These are phyloP conservation scores for Tolypocladium paradoxum DNA, from an alignment of 2,329 filamentous ascomycete species.

Conservation along the genomic window DNA sequence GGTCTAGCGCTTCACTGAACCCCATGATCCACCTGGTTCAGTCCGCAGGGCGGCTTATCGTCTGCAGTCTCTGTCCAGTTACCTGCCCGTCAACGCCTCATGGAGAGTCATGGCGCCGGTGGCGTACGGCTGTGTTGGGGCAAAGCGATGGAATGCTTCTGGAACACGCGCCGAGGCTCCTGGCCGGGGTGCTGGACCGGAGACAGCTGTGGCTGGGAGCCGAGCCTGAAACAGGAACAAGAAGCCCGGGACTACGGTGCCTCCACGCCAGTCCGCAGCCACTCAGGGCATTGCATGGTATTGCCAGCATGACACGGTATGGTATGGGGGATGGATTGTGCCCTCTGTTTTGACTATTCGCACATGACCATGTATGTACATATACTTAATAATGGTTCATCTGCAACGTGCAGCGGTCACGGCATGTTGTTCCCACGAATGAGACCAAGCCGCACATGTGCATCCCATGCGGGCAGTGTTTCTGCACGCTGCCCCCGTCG, in stretches of 20 bases:
- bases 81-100: background rate
- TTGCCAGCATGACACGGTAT: background rate
- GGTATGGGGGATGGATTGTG: background rate
- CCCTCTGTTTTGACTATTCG: background rate
- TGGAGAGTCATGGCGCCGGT: background rate
- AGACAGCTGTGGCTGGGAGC: background rate
- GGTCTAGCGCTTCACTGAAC: background rate
- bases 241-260: background rate
- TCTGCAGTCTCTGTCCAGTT: background rate
- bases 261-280: too few species aligned
- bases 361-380: background rate
- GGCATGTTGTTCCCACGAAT: background rate
- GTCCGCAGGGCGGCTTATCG: background rate
- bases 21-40: too few species aligned
- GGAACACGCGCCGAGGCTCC: background rate
- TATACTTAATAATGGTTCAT: background rate
- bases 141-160: background rate
- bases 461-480: background rate
- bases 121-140: background rate
- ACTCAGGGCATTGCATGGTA: background rate
- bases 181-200: too few species aligned
- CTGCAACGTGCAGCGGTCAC: background rate
- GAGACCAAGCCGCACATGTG: background rate
- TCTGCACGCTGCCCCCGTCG: background rate
- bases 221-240: constrained; percentile 1